Conservation (phyloP, 1,139 yeast genomes). For the Kluyveromyces sp. region DNA sequence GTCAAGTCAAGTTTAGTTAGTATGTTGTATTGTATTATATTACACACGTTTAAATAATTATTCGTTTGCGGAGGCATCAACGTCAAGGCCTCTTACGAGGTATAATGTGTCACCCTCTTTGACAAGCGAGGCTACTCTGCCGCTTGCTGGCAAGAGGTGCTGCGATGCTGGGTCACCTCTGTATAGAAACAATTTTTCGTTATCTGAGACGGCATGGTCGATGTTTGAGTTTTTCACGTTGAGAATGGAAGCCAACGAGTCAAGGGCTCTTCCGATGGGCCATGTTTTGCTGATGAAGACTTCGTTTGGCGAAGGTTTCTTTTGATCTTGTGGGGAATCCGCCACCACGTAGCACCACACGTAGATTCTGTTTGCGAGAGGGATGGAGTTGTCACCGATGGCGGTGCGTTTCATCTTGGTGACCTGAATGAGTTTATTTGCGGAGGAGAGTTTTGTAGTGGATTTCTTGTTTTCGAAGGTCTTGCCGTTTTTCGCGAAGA, state of each 20-base stretch:
- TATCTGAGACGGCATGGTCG: constrained; percentile 31
- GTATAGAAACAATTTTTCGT: constrained; percentile 28
- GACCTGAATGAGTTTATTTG: constrained; percentile 33
- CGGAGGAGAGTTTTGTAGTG: constrained; percentile 11
- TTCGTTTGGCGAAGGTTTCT: constrained; percentile 25
- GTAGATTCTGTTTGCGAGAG: constrained; percentile 50
- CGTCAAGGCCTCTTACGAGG: constrained; percentile 44
- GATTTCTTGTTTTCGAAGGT: constrained; percentile 11
- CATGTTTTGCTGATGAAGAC: constrained; percentile 36
- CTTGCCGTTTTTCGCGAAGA: constrained; percentile 29
- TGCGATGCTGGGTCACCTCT: constrained; percentile 28
- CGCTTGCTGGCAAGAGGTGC: constrained; percentile 32
- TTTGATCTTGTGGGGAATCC: constrained; percentile 19
- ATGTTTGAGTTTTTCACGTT: constrained; percentile 47
- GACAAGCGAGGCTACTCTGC: constrained; percentile 38
- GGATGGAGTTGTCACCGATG: constrained; percentile 59
- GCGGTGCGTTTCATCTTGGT: constrained; percentile 46
- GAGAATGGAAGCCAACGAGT: constrained; percentile 50
- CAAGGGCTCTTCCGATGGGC: constrained; percentile 76
- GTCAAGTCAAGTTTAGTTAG: too few relatives aligned
- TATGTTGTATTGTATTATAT: too few relatives aligned
- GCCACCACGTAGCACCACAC: constrained; percentile 50
- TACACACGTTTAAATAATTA: too few relatives aligned
- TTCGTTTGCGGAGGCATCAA: too few relatives aligned
- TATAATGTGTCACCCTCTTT: constrained; percentile 46